phyloP scores from a whole-genome alignment of 1,284 basidiomycete genomes.

The Marasmius oreades region DNA sequence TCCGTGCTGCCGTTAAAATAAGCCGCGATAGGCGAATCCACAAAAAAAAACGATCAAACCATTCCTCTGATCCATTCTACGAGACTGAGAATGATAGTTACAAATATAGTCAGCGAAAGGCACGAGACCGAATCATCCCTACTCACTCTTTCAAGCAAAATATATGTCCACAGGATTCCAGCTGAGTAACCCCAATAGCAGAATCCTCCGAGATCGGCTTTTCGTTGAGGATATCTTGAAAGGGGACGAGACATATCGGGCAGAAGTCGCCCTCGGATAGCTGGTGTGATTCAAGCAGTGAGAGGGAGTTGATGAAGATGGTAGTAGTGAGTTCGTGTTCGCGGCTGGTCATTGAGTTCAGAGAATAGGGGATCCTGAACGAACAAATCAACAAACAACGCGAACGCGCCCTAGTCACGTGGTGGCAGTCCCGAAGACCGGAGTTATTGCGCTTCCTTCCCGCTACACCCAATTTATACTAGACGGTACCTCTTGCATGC shows the following conservation, averaged over 20 bases:
- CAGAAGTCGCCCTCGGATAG: slow-evolving; percentile 51
- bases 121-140: background rate
- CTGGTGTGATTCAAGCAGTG: slow-evolving; percentile 38
- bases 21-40: too few relatives aligned
- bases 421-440: background rate
- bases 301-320: slow-evolving; percentile 36
- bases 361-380: background rate
- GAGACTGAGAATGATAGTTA: slow-evolving; percentile 35
- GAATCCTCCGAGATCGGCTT: slow-evolving; percentile 12
- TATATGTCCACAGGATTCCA: slow-evolving; percentile 57
- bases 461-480: too few relatives aligned
- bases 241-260: slow-evolving; percentile 59
- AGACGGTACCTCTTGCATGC: too few relatives aligned
- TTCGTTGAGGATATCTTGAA: slow-evolving; percentile 25
- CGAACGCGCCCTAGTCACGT: background rate
- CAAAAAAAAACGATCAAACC: slow-evolving; percentile 38
- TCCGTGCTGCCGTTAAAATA: too few relatives aligned
- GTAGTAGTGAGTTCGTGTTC: slow-evolving; percentile 25
- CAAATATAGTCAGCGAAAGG: slow-evolving; percentile 1
- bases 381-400: background rate
- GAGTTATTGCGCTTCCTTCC: too few relatives aligned
- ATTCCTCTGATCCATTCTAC: slow-evolving; percentile 59
- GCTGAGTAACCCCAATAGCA: slow-evolving; percentile 47
- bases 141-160: slow-evolving; percentile 66
- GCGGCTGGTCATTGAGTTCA: background rate